Evolutionary conservation across 768 basidiomycete species (phyloP).

Genomic region (Suillus discolor): DNA sequence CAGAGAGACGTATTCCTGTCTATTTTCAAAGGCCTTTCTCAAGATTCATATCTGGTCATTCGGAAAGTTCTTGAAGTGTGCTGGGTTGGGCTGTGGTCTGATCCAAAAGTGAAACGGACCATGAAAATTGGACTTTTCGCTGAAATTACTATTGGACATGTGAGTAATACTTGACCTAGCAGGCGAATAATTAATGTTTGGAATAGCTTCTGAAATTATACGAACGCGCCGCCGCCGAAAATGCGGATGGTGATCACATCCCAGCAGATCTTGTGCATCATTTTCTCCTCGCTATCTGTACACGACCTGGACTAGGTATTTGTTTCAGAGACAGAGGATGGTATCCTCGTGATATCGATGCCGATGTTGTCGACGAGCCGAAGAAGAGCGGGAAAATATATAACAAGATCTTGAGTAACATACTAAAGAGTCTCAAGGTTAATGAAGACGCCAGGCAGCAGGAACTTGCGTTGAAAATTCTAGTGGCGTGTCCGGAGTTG

Average conservation of each 20-base stretch:
- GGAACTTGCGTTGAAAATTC: conserved; percentile 78
- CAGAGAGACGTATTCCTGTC: conserved; percentile 63
- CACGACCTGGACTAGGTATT: conserved; percentile 77
- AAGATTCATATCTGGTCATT: conserved; percentile 65
- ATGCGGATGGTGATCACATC: conserved; percentile 49
- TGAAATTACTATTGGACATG: conserved; percentile 65
- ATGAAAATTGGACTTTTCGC: conserved; percentile 73
- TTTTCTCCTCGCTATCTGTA: conserved; percentile 83
- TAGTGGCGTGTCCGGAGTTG: conserved; percentile 85
- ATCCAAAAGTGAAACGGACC: conserved; percentile 70
- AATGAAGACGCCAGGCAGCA: conserved; percentile 88
- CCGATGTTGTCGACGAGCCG: conserved; percentile 38
- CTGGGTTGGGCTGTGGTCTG: conserved; percentile 80
- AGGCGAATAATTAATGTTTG: not conserved
- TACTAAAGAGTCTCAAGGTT: conserved; percentile 77
- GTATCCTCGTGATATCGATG: conserved; percentile 74
- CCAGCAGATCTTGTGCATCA: conserved; percentile 85
- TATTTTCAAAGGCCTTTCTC: conserved; percentile 71
- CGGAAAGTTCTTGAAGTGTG: conserved; percentile 69
- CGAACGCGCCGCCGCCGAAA: conserved; percentile 55
- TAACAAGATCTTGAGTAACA: conserved; percentile 81
- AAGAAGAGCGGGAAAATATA: conserved; percentile 56
- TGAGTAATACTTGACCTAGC: conserved; percentile 32
- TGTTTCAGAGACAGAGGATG: conserved; percentile 91
- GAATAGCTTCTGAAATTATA: conserved; percentile 74